Evolutionary conservation across 2,329 filamentous ascomycete species (phyloP), one percentile per base, ranked within the genome.

Genomic region (Colletotrichum chrysophilum): DNA sequence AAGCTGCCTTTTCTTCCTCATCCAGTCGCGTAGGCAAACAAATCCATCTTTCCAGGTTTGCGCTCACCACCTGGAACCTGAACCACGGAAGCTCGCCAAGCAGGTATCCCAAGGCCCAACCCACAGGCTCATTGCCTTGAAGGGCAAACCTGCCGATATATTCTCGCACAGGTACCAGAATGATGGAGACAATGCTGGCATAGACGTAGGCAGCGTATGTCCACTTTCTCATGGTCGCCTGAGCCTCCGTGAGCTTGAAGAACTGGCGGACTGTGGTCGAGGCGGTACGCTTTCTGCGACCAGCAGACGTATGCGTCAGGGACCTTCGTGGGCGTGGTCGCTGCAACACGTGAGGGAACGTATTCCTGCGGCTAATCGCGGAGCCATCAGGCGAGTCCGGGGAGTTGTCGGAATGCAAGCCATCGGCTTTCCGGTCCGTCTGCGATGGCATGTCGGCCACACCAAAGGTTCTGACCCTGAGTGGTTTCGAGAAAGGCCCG

Each of bases 81-180:
- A 98, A 92, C 80, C 88, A 89, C 0, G 91, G 89, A 13, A 96
- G 82, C 79, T 98, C 94, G 14, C 96, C 96, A 76, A 98, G 91
- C 4, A 98, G 86, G 83, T 99, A 99, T 3, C 95, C 94, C 13
- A 98, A 84, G 0, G 95, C 96, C 97, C 97, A 99, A 4, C 96
- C 95, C 60, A 99, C 91, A 0, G 97, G 96, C 79, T 99, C 97
- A 67, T 92, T 87, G 18, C 91, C 92, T 38, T 89, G 81, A 2
- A 99, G 88, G 16, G 95, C 96, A 77, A 90, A 88, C 58, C 86
- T 85, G 52, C 89, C 86, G 66, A 98, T 91, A 78, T 95, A 94
- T 4, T 88, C 87, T 70, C 96, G 91, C 32, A 98, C 89, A 0
- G 93, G 94, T 4, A 92, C 84, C 5, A 98, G 84, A 68, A 97